A percentile compares a stretch with the other conserved stretches of the same genome.
These are phyloP conservation scores for Jamesozyma rosinii DNA, from an alignment of 805 yeast species.

Conservation along the genomic window DNA sequence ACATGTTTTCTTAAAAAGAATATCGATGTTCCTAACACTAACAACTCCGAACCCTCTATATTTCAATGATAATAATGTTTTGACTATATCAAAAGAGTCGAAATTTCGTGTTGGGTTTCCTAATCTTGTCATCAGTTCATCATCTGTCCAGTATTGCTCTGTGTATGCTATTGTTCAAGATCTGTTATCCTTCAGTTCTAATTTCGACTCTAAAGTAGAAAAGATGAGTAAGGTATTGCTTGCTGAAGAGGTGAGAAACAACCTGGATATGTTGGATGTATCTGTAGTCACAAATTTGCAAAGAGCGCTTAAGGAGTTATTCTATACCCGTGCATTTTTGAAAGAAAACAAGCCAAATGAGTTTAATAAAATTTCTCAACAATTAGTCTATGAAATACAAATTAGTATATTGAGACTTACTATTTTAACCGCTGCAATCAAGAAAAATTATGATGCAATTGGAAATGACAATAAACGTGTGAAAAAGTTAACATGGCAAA, in stretches of 20 bases:
- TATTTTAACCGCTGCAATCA: slow-evolving; percentile 37
- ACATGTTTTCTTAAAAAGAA: slow-evolving; percentile 41
- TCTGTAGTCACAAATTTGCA: slow-evolving; percentile 42
- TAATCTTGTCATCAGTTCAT: slow-evolving; percentile 43
- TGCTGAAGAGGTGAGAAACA: slow-evolving; percentile 42
- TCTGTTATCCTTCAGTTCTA: slow-evolving; percentile 31
- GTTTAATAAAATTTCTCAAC: slow-evolving; percentile 32
- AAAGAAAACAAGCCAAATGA: slow-evolving; percentile 30
- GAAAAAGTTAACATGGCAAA: slow-evolving; percentile 37
- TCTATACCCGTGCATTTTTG: slow-evolving; percentile 34
- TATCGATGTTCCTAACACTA: slow-evolving; percentile 42
- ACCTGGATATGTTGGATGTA: slow-evolving; percentile 27
- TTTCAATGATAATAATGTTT: slow-evolving; percentile 28
- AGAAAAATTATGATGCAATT: slow-evolving; percentile 27
- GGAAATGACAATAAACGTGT: slow-evolving; percentile 15
- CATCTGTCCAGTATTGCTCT: slow-evolving; percentile 48
- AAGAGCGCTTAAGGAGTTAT: slow-evolving; percentile 38
- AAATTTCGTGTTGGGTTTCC: slow-evolving; percentile 33
- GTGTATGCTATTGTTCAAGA: slow-evolving; percentile 43
- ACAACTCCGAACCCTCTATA: slow-evolving; percentile 46
- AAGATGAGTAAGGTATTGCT: slow-evolving; percentile 43
- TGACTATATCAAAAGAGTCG: slow-evolving; percentile 22
- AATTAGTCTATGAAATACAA: slow-evolving; percentile 30
- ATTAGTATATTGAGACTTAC: slow-evolving; percentile 34
- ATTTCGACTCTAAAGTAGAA: slow-evolving; percentile 35